phyloP scores from a whole-genome alignment of 805 yeast species.

The Candida sanyiensis region DNA sequence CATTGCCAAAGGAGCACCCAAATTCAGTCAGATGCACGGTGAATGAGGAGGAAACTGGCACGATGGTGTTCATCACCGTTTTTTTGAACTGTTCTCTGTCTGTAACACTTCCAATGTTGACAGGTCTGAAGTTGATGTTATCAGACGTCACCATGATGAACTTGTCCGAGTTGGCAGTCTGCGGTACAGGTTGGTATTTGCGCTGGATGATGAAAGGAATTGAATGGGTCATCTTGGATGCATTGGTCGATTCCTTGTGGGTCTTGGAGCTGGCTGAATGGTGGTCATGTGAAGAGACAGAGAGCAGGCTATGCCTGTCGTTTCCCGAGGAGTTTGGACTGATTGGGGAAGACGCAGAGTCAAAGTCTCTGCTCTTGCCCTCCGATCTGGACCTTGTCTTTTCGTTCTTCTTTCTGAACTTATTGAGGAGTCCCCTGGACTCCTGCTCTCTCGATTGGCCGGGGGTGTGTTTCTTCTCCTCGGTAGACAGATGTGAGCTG shows the following conservation, averaged over 20 bases:
- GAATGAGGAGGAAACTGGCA: constrained; percentile 22
- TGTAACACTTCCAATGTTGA: constrained; percentile 33
- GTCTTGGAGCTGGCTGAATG: neutral
- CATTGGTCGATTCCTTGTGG: neutral
- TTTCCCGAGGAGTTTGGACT: constrained; percentile 14
- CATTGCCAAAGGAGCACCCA: constrained; percentile 51
- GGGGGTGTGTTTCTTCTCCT: constrained; percentile 14
- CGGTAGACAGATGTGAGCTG: constrained; percentile 19
- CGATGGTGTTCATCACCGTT: constrained; percentile 33
- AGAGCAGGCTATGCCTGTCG: constrained; percentile 10
- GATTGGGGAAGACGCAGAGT: constrained; percentile 15
- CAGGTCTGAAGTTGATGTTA: constrained; percentile 46
- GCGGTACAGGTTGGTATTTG: constrained; percentile 35
- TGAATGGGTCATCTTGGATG: constrained; percentile 8
- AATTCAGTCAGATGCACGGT: constrained; percentile 64
- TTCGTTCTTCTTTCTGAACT: constrained; percentile 18
- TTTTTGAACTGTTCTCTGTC: constrained; percentile 35
- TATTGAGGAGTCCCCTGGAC: constrained; percentile 19
- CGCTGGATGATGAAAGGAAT: constrained; percentile 26
- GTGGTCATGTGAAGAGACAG: constrained; percentile 4
- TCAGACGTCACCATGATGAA: constrained; percentile 61
- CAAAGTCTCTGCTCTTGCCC: constrained; percentile 1
- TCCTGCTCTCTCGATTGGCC: constrained; percentile 13
- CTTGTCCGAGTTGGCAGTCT: constrained; percentile 27
- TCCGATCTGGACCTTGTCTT: constrained; percentile 11